phyloP scores from a whole-genome alignment of 441 rosid genomes.

The Populus hybrid region DNA sequence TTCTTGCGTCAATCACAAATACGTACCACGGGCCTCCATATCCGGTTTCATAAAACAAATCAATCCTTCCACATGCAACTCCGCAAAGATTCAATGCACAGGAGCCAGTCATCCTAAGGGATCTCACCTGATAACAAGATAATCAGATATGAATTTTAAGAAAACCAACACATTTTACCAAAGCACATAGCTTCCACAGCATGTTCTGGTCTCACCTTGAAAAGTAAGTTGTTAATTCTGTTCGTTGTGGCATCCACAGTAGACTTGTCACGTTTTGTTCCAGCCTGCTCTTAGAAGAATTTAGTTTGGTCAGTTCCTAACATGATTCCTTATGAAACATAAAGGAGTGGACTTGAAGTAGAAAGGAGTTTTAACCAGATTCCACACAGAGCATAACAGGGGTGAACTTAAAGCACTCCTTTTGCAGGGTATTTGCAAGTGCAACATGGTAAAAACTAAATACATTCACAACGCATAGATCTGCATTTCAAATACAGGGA shows the following conservation, averaged over 20 bases:
- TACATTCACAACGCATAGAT: neutral
- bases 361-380: neutral
- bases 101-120: constrained; percentile 90
- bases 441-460: neutral
- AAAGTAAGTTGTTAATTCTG: constrained; percentile 43
- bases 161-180: neutral
- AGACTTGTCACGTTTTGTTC: constrained; percentile 72
- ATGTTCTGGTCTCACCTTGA: constrained; percentile 17
- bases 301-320: constrained; percentile 17
- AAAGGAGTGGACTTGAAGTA: neutral
- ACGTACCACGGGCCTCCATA: constrained; percentile 92
- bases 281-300: constrained; percentile 49
- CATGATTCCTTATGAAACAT: neutral
- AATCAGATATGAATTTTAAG: neutral
- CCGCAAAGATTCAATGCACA: constrained; percentile 95
- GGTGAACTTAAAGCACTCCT: neutral
- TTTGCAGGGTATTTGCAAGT: neutral
- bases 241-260: constrained; percentile 68
- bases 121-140: constrained; percentile 66
- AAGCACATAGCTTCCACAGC: neutral
- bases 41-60: constrained; percentile 75
- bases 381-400: neutral
- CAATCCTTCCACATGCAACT: constrained; percentile 82
- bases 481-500: neutral
- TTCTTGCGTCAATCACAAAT: neutral